Base-by-base conservation (phyloP, 2,329 filamentous ascomycete genomes). In the Trichoderma gracile region DNA sequence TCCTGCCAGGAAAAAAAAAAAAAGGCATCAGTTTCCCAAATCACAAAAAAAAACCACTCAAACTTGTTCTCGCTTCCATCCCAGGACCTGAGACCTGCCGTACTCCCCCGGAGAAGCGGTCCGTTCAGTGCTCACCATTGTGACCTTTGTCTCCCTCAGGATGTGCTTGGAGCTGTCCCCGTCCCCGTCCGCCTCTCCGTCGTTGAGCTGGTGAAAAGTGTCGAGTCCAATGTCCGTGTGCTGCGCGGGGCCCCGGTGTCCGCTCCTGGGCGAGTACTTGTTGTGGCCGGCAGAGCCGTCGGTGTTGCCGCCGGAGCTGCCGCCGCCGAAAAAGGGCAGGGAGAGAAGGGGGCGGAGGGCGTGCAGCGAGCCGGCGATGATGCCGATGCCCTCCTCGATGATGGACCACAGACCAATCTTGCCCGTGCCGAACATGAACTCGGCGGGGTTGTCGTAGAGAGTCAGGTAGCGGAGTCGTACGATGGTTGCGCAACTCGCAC, bases 401-500 rank as follows among this genome's bases (percentile, higher is more conserved):
- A 61, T 33, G 23, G 58, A 61, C 58, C 58, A 61, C n/a, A 61
- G 58, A 23, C 58, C 58, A 23, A 61, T 61, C 58, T 25, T 61
- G 7, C 58, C 58, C 38, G 58, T 61, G 23, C 58, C 25, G 14
- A 61, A 61, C 58, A 61, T 53, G 47, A 61, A 61, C 43, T 61
- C 58, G 43, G 58, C n/a, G 23, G 58, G 58, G 58, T 61, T 61
- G 38, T 27, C 33, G 38, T 61, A 61, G 6, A 61, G 47, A 38
- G 58, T 61, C 30, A 61, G 58, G 25, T 45, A 61, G 38, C 58
- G 58, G 25, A 61, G 47, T 61, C 58, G 58, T 25, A 61, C 58
- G n/a, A 61, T 61, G 33, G 58, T 61, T 30, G 58, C 58, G 38
- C 58, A 61, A 14, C 58, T 61, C 52, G 58, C 58, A 61, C 58